Evolutionary conservation across 768 basidiomycete genomes (phyloP), one percentile per base, ranked within the genome.

Genomic region (Boletus coccyginus): DNA sequence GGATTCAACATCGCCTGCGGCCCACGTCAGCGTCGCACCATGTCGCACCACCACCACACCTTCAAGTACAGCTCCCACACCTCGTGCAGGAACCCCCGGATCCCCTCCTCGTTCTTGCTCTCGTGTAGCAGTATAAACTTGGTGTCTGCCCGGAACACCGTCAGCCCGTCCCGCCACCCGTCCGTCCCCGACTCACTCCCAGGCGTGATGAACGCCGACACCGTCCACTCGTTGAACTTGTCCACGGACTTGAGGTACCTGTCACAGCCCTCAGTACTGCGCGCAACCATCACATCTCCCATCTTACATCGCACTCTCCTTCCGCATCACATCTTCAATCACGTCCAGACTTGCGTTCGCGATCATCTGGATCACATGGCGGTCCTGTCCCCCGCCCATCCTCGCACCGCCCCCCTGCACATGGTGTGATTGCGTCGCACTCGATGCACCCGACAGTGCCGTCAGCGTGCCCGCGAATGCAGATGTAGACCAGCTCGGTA

Each of bases 301-400:
- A n/a, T 78, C 87, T 63, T 72, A 91, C 92, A 93, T 93, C 57
- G 80, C 75, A 60, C 79, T 84, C 68, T 92, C 91, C 64, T 85
- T 86, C 61, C 87, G 81, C 84, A 92, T 92, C 45, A 90, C 82
- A 66, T 99, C 97, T 66, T 99, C 97, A 56, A 99, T 84, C 65
- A 87, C 86, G 74, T 99, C 97, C 71, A 99, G 75, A 65, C 92
- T 94, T 49, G 93, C 94, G 72, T 98, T 96, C 21, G 95, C 96
- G 67, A 98, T 94, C 92, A 99, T 97, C 78, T 98, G 96, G 65
- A 95, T 91, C 56, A 99, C 92, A 81, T 97, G 94, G 51, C 91
- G 79, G 67, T 92, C 90, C 73, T 88, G 88, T 14, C 88, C 92
- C 7, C 89, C 88, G 12, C 88, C 91, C 72, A 90, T 84, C 62